Evolutionary conservation across 2,329 filamentous ascomycete genomes (phyloP).

Genomic region (Pseudogymnoascus sp.): DNA sequence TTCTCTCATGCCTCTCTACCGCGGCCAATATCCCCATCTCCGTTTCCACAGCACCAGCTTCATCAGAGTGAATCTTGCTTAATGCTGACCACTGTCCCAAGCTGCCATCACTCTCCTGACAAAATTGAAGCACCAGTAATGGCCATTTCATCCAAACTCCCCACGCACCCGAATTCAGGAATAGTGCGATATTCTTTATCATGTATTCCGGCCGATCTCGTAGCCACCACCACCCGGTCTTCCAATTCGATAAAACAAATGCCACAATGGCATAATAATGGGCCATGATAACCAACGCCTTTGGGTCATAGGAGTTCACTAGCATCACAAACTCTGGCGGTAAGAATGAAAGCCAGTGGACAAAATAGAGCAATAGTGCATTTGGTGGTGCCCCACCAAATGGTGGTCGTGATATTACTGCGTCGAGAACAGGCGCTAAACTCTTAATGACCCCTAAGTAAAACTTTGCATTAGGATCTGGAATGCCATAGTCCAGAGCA

Average conservation of each 20-base stretch:
- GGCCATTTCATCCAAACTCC: constrained; percentile 17
- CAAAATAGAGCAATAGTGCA: constrained; percentile 14
- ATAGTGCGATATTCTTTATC: constrained; percentile 15
- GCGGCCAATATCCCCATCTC: neutral
- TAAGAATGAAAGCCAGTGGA: constrained; percentile 16
- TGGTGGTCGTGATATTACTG: neutral
- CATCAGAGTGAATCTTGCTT: neutral
- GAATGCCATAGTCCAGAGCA: neutral
- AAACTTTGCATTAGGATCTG: neutral
- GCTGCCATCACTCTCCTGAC: neutral
- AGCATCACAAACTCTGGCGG: constrained; percentile 13
- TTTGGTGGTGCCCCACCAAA: constrained; percentile 5
- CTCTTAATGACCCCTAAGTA: neutral
- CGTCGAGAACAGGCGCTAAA: neutral
- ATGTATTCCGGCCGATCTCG: constrained; percentile 17
- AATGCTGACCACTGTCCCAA: neutral
- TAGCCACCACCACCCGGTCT: constrained; percentile 16
- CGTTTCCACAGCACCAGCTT: neutral
- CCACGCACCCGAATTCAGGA: constrained; percentile 8
- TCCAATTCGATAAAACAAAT: constrained; percentile 11
- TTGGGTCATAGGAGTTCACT: constrained; percentile 13
- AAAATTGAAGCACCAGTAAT: neutral
- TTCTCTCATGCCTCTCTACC: neutral
- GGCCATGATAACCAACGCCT: constrained; percentile 16
- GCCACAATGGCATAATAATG: constrained; percentile 17